Conservation (phyloP, 1,284 basidiomycete genomes). For the Thecaphora frezii region DNA sequence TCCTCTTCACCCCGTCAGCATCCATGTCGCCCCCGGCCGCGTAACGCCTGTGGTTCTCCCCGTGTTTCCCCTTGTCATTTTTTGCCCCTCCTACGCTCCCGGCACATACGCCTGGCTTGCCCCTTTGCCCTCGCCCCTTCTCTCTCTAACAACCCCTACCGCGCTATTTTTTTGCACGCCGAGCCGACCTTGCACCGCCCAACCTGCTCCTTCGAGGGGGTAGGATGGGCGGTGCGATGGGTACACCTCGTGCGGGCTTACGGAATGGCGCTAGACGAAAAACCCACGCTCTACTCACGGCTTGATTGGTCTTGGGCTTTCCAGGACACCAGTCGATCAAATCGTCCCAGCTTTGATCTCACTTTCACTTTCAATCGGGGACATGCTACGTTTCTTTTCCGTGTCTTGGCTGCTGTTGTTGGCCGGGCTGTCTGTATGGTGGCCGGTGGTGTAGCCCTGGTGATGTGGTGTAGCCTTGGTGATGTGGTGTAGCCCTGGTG, state of each 20-base stretch:
- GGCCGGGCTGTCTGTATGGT: too few relatives aligned
- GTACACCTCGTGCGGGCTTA: conserved; percentile 23
- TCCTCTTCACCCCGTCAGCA: too few relatives aligned
- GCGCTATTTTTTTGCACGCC: background rate
- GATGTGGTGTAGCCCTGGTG: too few relatives aligned
- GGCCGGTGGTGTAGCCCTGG: too few relatives aligned
- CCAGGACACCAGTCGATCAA: conserved; percentile 12
- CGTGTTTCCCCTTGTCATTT: too few relatives aligned
- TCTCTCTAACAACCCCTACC: background rate
- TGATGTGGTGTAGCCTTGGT: too few relatives aligned
- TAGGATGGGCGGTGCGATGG: background rate
- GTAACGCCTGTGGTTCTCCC: too few relatives aligned
- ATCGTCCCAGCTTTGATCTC: conserved; percentile 40
- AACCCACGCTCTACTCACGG: conserved; percentile 46
- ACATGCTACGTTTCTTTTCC: conserved; percentile 12
- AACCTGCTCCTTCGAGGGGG: background rate
- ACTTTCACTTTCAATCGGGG: conserved; percentile 48
- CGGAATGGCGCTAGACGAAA: conserved; percentile 42
- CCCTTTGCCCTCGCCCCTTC: background rate
- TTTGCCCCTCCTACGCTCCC: background rate
- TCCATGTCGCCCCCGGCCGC: too few relatives aligned
- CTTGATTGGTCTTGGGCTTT: conserved; percentile 6
- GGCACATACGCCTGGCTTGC: too few relatives aligned
- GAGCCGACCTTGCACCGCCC: background rate
- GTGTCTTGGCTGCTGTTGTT: too few relatives aligned